Evolutionary conservation across 208 protist species (phyloP).

Genomic region (Trypanosoma grayi): DNA sequence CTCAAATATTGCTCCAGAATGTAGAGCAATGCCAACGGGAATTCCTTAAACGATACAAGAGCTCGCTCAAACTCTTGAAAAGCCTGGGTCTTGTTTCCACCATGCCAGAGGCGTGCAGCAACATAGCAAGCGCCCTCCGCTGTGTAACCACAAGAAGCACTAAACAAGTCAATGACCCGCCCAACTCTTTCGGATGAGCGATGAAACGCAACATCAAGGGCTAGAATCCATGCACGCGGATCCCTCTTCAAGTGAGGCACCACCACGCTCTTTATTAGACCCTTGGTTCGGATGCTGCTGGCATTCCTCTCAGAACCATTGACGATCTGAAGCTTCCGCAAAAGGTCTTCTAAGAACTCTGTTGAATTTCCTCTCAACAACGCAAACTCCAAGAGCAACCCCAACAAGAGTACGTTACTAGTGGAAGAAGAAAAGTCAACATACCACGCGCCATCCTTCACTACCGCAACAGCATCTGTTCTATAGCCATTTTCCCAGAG

Average conservation of each 20-base stretch:
- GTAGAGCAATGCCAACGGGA: constrained; percentile 39
- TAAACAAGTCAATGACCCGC: constrained; percentile 29
- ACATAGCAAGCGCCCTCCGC: constrained; percentile 61
- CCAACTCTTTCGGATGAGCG: constrained; percentile 13
- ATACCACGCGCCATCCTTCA: constrained; percentile 62
- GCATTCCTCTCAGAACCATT: neutral
- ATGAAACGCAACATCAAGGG: constrained; percentile 31
- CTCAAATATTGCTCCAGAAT: constrained; percentile 68
- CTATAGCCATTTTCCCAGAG: constrained; percentile 33
- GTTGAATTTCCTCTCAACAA: constrained; percentile 11
- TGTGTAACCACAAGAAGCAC: constrained; percentile 35
- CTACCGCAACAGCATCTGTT: constrained; percentile 36
- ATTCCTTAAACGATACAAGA: constrained; percentile 28
- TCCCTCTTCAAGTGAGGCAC: constrained; percentile 26
- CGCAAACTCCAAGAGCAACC: constrained; percentile 53
- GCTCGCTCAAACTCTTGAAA: constrained; percentile 49
- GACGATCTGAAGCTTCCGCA: constrained; percentile 11
- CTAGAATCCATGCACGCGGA: constrained; percentile 39
- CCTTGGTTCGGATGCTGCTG: constrained; percentile 15
- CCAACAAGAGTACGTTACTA: constrained; percentile 64
- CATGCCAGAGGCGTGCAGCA: constrained; percentile 33
- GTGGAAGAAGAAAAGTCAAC: constrained; percentile 45
- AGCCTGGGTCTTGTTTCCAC: constrained; percentile 21
- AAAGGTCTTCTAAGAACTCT: constrained; percentile 13
- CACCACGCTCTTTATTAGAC: constrained; percentile 19